These are phyloP conservation scores for Agaricales sp. DNA, from an alignment of 1,284 basidiomycete species.

Conservation along the genomic window DNA sequence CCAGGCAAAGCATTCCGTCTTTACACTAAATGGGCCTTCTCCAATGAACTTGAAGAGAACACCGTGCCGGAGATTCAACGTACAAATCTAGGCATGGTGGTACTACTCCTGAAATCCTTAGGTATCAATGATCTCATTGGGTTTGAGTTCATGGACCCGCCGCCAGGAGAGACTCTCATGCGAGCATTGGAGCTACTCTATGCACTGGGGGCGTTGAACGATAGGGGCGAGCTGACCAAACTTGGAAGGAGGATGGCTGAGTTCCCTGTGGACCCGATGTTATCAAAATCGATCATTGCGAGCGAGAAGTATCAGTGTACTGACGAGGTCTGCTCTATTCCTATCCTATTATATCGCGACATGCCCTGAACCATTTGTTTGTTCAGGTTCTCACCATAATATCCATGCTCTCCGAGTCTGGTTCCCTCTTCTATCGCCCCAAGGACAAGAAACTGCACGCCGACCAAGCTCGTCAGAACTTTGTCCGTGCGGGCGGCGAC, in stretches of 20 bases:
- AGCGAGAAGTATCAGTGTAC: slow-evolving; percentile 94
- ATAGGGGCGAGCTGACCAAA: slow-evolving; percentile 93
- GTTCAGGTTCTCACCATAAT: slow-evolving; percentile 87
- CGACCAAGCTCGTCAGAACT: slow-evolving; percentile 95
- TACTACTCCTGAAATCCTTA: slow-evolving; percentile 88
- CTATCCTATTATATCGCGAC: slow-evolving; percentile 1
- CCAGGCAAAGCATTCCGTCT: slow-evolving; percentile 98
- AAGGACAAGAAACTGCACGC: slow-evolving; percentile 96
- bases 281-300: slow-evolving; percentile 93
- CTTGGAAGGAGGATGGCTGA: slow-evolving; percentile 96
- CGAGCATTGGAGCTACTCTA: slow-evolving; percentile 90
- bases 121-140: slow-evolving; percentile 97
- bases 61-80: slow-evolving; percentile 98
- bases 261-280: slow-evolving; percentile 97
- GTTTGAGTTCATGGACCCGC: slow-evolving; percentile 99
- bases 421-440: slow-evolving; percentile 91
- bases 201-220: slow-evolving; percentile 92
- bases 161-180: slow-evolving; percentile 97
- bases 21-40: slow-evolving; percentile 93
- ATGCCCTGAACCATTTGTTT: too few relatives aligned
- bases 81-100: slow-evolving; percentile 95
- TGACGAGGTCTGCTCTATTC: slow-evolving; percentile 65
- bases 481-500: slow-evolving; percentile 91
- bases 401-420: slow-evolving; percentile 93
- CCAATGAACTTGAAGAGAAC: slow-evolving; percentile 93